Percentiles rank a stretch among this genome's conserved stretches.
Conservation (phyloP, 495 filamentous ascomycete genomes). For the Ramalina peruviana region DNA sequence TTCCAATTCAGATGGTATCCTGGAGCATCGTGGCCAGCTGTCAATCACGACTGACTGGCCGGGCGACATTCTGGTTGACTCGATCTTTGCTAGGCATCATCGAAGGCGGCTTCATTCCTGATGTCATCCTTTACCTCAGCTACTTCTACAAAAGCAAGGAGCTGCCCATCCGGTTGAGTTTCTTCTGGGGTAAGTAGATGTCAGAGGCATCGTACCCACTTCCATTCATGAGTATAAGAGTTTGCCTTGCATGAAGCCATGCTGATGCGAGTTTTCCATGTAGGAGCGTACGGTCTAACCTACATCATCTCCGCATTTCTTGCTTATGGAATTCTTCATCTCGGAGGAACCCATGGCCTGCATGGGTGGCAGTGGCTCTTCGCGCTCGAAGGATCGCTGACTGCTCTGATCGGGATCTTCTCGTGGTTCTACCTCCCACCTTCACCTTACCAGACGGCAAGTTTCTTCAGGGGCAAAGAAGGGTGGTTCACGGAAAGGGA, state of each 20-base stretch:
- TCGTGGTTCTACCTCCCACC: constrained; percentile 57
- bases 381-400: constrained; percentile 37
- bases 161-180: constrained; percentile 49
- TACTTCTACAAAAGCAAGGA: constrained; percentile 66
- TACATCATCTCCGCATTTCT: constrained; percentile 54
- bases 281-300: constrained; percentile 44
- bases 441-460: constrained; percentile 56
- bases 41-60: constrained; percentile 51
- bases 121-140: constrained; percentile 49
- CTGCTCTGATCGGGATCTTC: constrained; percentile 47
- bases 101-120: constrained; percentile 45
- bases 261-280: too few species aligned
- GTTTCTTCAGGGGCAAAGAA: constrained; percentile 52
- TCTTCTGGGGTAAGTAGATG: constrained; percentile 42
- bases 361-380: constrained; percentile 67
- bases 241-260: too few species aligned
- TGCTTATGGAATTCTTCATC: constrained; percentile 57
- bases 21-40: constrained; percentile 61
- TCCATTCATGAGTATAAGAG: too few species aligned
- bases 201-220: too few species aligned
- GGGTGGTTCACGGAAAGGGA: constrained; percentile 60
- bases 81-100: constrained; percentile 57
- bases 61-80: constrained; percentile 46
- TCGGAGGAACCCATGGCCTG: constrained; percentile 41
- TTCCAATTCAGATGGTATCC: constrained; percentile 64